Evolutionary conservation across 495 filamentous ascomycete species (phyloP).

Genomic region (Hypoxylon rickii): DNA sequence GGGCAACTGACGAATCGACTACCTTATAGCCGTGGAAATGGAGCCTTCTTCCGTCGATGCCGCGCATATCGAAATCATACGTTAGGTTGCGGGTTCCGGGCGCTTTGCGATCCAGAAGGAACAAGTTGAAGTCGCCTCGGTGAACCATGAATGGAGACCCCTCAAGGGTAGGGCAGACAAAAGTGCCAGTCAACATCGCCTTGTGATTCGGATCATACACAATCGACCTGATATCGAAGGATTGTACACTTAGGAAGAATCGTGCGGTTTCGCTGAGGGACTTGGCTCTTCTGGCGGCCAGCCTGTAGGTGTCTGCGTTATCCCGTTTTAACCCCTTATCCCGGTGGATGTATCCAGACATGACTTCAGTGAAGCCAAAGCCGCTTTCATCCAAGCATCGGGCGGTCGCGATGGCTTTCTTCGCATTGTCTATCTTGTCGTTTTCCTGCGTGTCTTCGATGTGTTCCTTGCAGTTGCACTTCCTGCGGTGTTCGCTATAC

Average conservation of each 20-base stretch:
- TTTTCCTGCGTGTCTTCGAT: conserved; percentile 37
- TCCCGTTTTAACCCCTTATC: conserved; percentile 53
- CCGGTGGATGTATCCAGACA: conserved; percentile 64
- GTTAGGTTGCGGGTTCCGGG: conserved; percentile 63
- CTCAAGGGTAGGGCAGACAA: conserved; percentile 60
- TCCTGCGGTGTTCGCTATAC: conserved; percentile 25
- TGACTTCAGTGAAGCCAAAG: conserved; percentile 65
- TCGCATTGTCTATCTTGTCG: conserved; percentile 40
- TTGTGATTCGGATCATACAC: conserved; percentile 54
- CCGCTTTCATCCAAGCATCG: conserved; percentile 51
- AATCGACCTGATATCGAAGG: conserved; percentile 52
- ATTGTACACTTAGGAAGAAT: conserved; percentile 64
- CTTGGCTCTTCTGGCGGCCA: conserved; percentile 57
- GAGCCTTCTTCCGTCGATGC: conserved; percentile 53
- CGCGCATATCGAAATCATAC: conserved; percentile 65
- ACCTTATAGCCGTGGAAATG: conserved; percentile 67
- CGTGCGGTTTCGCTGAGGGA: conserved; percentile 59
- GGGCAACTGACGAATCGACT: conserved; percentile 61
- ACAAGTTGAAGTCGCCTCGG: conserved; percentile 62
- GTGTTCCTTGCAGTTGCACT: conserved; percentile 3
- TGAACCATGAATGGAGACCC: conserved; percentile 65
- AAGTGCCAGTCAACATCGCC: conserved; percentile 65
- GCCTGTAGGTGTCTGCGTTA: conserved; percentile 55
- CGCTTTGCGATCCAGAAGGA: conserved; percentile 55
- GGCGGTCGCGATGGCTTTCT: conserved; percentile 48